Base-by-base conservation (phyloP, 257 asterid genomes). In the Solanum bulbocastanum region DNA sequence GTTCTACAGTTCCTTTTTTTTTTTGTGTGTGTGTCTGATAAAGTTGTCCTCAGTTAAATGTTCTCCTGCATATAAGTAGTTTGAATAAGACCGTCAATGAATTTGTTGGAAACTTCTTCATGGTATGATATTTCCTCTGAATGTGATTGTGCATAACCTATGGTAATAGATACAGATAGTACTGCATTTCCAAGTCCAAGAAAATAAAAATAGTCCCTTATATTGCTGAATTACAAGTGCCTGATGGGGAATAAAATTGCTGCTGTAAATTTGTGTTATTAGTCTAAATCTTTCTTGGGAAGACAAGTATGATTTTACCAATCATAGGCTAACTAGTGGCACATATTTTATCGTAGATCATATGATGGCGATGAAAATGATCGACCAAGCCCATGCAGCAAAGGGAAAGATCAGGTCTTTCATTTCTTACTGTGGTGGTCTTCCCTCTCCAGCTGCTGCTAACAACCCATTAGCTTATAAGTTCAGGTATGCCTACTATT, bases 291-390 rank as follows among this genome's bases (percentile, higher is more conserved):
- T 27, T 79, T 79, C 25, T 16, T 79, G 25, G 22, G 65, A 44
- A 25, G 37, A 78, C 18, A 27, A 79, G 23, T 46, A 82, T 82
- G 42, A 13, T 82, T 82, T 82, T 11, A 49, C 86, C 69, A 30
- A 30, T 18, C 42, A 27, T 30, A 30, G 1, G 30, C 35, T 82
- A 82, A 82, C 68, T 9, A 27, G 85, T 27, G 66, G 27, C 18
- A 3, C 25, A 30, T 74, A 49, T 75, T 49, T 76, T 83, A 75
- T 84, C 88, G 78, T 91, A 97, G 99, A 97, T 87, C 99, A 97
- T 91, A 95, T 97, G 99, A 93, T 97, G 98, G 98, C 99, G 58
- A 97, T 97, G 99, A 97, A 96, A 93, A 96, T 97, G 96, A 95
- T 97, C 88, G 81, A 96, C 87, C 89, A 94, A 91, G 98, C 99